Base-by-base conservation (phyloP, 495 filamentous ascomycete genomes). In the Neurospora intermedia region DNA sequence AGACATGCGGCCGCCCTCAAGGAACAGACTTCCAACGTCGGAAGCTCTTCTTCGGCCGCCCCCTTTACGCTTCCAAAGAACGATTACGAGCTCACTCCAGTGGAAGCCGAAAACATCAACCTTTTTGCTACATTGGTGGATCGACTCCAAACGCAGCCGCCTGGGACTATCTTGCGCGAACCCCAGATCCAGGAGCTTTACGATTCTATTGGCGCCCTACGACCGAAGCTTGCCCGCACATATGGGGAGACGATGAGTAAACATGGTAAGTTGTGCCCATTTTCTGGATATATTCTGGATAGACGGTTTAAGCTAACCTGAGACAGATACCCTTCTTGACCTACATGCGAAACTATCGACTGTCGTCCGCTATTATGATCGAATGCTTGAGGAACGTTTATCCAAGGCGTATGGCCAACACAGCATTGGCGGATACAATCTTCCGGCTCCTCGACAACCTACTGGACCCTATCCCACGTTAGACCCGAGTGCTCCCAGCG, bases 191-290 rank as follows among this genome's bases (percentile, higher is more conserved):
- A 99, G 79, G 96, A 99, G 82, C 85, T 99, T 9, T 99, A 99
- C 79, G 96, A 98, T 74, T 96, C 94, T 78, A 98, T 99, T 76
- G 94, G 96, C 15, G 83, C 92, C 4, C 85, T 99, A 73, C 89
- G 96, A 69, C 96, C 96, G 3, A 99, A 99, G 82, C 84, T 99
- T 71, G 96, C 96, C 18, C 89, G 96, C 71, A 98, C 95, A 9
- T 98, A 98, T 82, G 96, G 96, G 45, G 96, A 99, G 83, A 98
- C 96, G 1, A 98, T 98, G 96, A 98, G 95, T 87, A 99, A 98
- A 82, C 96, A 98, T 81, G 95, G 94, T 93, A 85, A 79, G 89
- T 85, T 41, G 16, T 11, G 59, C 45, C 9, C 69, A 41, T 74
- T 48, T 39, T 38, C 80, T 86, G 74, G 86, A 74, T 27, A 41